Evolutionary conservation across 2,329 filamentous ascomycete species (phyloP).

Genomic region (Annulohypoxylon truncatum): DNA sequence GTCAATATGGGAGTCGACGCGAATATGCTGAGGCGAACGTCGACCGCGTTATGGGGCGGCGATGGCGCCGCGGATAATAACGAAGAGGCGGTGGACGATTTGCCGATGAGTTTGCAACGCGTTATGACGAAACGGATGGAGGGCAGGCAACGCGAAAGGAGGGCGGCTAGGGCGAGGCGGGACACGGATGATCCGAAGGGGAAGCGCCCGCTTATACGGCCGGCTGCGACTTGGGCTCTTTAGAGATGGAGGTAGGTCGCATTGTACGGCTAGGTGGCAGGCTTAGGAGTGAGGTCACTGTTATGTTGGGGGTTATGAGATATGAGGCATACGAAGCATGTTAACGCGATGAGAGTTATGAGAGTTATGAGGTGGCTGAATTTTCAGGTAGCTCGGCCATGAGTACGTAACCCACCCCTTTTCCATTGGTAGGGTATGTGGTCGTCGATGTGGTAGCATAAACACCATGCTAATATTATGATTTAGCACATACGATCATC

Average conservation of each 20-base stretch:
- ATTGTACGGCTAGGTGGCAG: neutral
- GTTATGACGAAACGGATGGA: conserved; percentile 57
- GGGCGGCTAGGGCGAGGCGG: conserved; percentile 24
- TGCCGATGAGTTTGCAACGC: conserved; percentile 61
- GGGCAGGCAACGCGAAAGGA: conserved; percentile 41
- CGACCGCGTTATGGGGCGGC: conserved; percentile 28
- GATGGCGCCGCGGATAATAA: conserved; percentile 46
- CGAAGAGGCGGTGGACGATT: conserved; percentile 54
- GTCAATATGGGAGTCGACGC: neutral
- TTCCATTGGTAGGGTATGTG: neutral
- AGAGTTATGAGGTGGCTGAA: neutral
- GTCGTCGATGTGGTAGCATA: neutral
- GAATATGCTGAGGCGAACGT: conserved; percentile 23
- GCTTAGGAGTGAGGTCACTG: neutral
- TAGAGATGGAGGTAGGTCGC: conserved; percentile 10
- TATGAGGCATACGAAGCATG: neutral
- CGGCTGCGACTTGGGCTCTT: conserved; percentile 40
- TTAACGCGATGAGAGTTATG: neutral
- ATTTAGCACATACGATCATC: neutral
- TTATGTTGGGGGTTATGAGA: neutral
- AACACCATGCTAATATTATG: neutral
- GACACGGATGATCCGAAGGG: conserved; percentile 44
- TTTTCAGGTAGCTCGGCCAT: neutral
- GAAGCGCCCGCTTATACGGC: conserved; percentile 37
- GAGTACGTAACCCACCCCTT: neutral